Evolutionary conservation across 495 filamentous ascomycete genomes (phyloP).

Genomic region (Viridothelium virens): DNA sequence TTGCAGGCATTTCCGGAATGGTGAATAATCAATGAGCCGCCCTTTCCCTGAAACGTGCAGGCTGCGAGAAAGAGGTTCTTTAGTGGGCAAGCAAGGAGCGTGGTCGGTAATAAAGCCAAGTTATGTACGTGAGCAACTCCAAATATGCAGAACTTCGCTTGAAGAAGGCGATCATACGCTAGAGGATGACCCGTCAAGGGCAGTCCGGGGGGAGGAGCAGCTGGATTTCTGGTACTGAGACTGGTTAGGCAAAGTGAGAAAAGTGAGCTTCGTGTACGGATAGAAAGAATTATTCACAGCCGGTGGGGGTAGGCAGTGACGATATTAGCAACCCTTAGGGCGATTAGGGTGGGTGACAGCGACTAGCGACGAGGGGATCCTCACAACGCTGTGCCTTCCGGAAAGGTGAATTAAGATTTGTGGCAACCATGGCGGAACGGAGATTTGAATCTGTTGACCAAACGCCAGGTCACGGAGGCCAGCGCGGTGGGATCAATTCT

Average conservation of each 20-base stretch:
- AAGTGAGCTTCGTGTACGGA: conserved; percentile 5
- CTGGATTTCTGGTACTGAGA: background rate
- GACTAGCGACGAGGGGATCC: conserved; percentile 9
- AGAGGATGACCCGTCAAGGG: conserved; percentile 11
- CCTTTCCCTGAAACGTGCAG: background rate
- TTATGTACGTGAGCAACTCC: background rate
- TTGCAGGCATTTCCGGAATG: conserved; percentile 12
- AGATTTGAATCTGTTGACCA: conserved; percentile 13
- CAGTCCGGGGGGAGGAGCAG: background rate
- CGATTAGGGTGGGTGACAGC: conserved; percentile 11
- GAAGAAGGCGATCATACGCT: background rate
- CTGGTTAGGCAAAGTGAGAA: background rate
- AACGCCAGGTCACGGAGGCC: conserved; percentile 2
- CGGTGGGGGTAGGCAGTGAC: conserved; percentile 11
- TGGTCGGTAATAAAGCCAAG: background rate
- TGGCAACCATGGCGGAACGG: conserved; percentile 12
- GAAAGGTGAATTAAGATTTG: conserved; percentile 11
- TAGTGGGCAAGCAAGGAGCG: conserved; percentile 6
- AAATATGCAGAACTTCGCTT: background rate
- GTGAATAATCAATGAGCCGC: conserved; percentile 6
- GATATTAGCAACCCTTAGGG: conserved; percentile 2
- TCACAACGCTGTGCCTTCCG: conserved; percentile 6
- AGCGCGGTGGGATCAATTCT: conserved; percentile 12
- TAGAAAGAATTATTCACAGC: conserved; percentile 5
- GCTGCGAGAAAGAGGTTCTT: background rate